Evolutionary conservation across 2,329 filamentous ascomycete genomes (phyloP), one percentile per base, ranked within the genome.

Genomic region (Sporothrix luriei): DNA sequence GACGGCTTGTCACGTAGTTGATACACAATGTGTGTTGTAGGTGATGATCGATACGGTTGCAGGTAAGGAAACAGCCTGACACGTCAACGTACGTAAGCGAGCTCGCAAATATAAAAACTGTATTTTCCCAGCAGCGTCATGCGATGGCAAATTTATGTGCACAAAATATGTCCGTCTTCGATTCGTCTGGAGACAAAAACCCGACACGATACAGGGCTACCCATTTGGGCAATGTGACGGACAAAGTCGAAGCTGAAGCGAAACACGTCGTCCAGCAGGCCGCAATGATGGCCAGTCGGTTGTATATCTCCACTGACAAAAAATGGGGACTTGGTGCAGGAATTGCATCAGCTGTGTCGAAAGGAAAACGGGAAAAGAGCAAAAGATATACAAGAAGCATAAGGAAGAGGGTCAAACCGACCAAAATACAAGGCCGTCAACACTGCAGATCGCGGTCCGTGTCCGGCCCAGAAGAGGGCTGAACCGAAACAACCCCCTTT

Each of bases 241-340:
- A 43, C 11, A 62, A 46, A 24, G 38, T 43, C 38, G 13, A 24
- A 62, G 57, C 57, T 64, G 61, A 48, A 29, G 43, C 24, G 9
- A 49, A 43, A 49, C 43, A 43, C n/a, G 19, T 14, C n/a, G 11
- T 11, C 16, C 13, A 21, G 21, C 11, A 14, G 29, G n/a, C 21
- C 21, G 40, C 57, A 33, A 43, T 21, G 61, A 49, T 7, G 43
- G 59, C n/a, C 16, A 62, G 59, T 26, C 33, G 9, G 7, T 16
- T 51, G 62, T 46, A 65, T 65, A 46, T 65, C 46, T 65, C 46
- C 26, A 46, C 51, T 52, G 43, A 33, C 19, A 10, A n/a, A 48
- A 26, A n/a, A 48, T 40, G n/a, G 21, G 59, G 43, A 21, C n/a
- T 59, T 40, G 19, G 29, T 38, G 14, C 16, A 16, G 55, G 38